These are phyloP conservation scores for Trichocomaceae sp. DNA, from an alignment of 2,329 filamentous ascomycete genomes.

Conservation along the genomic window DNA sequence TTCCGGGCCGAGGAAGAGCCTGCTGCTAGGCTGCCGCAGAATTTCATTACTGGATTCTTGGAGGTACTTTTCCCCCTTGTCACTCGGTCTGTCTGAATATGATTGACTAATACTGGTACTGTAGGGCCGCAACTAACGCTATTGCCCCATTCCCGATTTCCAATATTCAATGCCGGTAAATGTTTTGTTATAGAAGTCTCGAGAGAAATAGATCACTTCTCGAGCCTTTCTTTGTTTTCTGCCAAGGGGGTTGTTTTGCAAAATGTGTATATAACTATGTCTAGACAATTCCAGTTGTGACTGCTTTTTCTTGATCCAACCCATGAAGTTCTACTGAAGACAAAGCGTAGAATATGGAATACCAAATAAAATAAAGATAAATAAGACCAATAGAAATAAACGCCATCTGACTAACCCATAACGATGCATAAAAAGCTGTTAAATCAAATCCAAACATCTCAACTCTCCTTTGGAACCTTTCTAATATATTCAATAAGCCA, in stretches of 20 bases:
- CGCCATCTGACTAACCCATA: constrained; percentile 1
- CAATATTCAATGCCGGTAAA: neutral
- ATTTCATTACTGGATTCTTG: constrained; percentile 90
- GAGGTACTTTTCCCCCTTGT: constrained; percentile 57
- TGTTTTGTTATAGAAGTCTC: constrained; percentile 15
- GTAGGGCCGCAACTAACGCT: constrained; percentile 26
- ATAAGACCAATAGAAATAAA: neutral
- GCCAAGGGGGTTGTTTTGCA: neutral
- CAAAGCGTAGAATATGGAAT: neutral
- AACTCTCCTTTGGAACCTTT: neutral
- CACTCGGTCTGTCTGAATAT: neutral
- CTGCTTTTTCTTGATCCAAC: neutral
- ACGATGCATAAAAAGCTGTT: neutral
- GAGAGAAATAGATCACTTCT: constrained; percentile 1
- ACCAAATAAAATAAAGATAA: neutral
- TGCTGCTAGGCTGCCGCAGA: constrained; percentile 68
- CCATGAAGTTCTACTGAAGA: no score
- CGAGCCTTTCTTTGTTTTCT: constrained; percentile 8
- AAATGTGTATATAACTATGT: neutral
- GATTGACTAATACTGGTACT: neutral
- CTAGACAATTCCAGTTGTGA: constrained; percentile 6
- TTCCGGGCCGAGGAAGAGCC: constrained; percentile 83
- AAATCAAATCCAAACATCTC: neutral
- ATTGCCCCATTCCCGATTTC: constrained; percentile 16
- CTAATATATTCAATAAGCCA: neutral